Conservation (phyloP, 345 rosid species). For the Dimocarpus longan region DNA sequence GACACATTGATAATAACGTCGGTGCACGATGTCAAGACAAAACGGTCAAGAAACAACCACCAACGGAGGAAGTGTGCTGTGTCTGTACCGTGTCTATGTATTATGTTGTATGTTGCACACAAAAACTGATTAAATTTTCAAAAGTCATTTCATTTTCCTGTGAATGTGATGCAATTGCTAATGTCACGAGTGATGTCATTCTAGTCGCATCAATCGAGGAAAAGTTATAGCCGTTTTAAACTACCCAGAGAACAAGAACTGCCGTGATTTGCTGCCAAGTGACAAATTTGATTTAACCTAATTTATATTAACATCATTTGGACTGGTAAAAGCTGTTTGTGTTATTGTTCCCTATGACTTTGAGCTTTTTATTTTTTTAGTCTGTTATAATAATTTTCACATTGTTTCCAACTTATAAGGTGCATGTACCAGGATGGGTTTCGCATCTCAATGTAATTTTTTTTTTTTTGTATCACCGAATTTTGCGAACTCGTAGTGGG, state of each 20-base stretch:
- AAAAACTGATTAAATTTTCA: too few species aligned
- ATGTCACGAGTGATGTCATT: conserved; percentile 12
- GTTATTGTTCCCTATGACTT: not conserved
- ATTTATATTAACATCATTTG: not conserved
- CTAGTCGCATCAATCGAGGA: not conserved
- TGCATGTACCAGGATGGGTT: not conserved
- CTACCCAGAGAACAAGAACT: not conserved
- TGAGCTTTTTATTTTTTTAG: not conserved
- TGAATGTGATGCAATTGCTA: not conserved
- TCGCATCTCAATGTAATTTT: not conserved
- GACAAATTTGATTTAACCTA: not conserved
- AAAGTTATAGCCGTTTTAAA: not conserved
- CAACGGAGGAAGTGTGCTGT: not conserved
- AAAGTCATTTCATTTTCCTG: not conserved
- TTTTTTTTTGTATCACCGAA: not conserved
- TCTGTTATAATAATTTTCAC: not conserved
- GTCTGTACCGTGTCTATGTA: not conserved
- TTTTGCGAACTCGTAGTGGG: not conserved
- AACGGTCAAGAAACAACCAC: not conserved
- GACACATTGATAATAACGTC: not conserved
- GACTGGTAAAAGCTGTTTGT: not conserved
- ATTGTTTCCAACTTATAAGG: not conserved
- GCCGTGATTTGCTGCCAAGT: conserved; percentile 6
- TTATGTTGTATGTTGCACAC: not conserved
- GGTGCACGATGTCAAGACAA: not conserved